phyloP scores from a whole-genome alignment of 441 rosid species.

The Erodium chrysanthum region DNA sequence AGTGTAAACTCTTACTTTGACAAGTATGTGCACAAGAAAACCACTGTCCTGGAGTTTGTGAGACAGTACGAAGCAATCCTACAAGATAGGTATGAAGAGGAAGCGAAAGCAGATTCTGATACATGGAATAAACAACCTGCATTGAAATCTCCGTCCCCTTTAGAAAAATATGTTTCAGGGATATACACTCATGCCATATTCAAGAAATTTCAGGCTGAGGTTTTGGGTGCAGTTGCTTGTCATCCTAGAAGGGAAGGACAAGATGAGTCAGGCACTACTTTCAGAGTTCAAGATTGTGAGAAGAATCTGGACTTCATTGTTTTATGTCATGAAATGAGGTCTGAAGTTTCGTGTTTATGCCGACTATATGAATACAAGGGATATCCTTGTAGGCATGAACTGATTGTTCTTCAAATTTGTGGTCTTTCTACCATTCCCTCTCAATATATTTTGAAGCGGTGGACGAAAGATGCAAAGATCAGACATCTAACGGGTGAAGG shows the following conservation, averaged over 20 bases:
- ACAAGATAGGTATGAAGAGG: slow-evolving; percentile 77
- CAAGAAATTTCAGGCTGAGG: slow-evolving; percentile 69
- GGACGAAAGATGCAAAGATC: slow-evolving; percentile 76
- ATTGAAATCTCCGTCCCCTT: slow-evolving; percentile 74
- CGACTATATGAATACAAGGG: slow-evolving; percentile 65
- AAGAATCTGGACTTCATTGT: slow-evolving; percentile 55
- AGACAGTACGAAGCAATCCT: slow-evolving; percentile 54
- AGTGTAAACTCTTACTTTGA: slow-evolving; percentile 64
- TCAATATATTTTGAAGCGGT: slow-evolving; percentile 59
- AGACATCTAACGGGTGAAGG: slow-evolving; percentile 43
- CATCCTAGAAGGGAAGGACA: slow-evolving; percentile 72
- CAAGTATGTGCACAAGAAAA: slow-evolving; percentile 74
- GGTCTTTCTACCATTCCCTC: slow-evolving; percentile 66
- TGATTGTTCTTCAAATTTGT: slow-evolving; percentile 77
- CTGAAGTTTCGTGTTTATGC: slow-evolving; percentile 68
- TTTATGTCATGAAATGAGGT: slow-evolving; percentile 53
- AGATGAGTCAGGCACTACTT: slow-evolving; percentile 44
- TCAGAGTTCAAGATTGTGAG: slow-evolving; percentile 71
- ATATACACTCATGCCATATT: slow-evolving; percentile 71
- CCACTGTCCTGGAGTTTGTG: slow-evolving; percentile 65
- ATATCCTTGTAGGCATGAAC: slow-evolving; percentile 77
- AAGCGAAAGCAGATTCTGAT: slow-evolving; percentile 79
- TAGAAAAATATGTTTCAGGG: slow-evolving; percentile 70
- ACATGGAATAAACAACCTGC: slow-evolving; percentile 68
- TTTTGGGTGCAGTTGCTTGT: slow-evolving; percentile 80